Base-by-base conservation (phyloP, 495 filamentous ascomycete genomes). In the Aspergillus nanangensis region DNA sequence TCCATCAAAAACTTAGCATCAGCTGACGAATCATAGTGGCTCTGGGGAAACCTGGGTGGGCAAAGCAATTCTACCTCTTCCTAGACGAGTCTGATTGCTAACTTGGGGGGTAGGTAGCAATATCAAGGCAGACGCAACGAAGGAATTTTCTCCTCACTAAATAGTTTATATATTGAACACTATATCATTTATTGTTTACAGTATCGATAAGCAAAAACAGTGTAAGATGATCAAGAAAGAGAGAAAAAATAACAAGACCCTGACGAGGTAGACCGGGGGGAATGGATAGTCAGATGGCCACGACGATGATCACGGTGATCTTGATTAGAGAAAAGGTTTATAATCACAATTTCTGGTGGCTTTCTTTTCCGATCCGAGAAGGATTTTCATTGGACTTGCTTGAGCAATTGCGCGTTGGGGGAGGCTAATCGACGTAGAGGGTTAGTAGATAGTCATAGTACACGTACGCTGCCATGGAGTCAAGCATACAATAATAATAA, bases 261-360 rank as follows among this genome's bases (percentile, higher is more conserved):
- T 39, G 37, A 36, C 14, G 15, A 18, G 8, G 2, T 1, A 14
- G 33, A 8, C 22, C 37, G 17, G 7, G 20, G 13, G 18, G 14
- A 21, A n/a, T n/a, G n/a, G n/a, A n/a, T n/a, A 20, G 44, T 38
- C 35, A n/a, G 24, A 37, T 46, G 44, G 25, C 36, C 41, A 43
- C 42, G n/a, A n/a, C n/a, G 49, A 36, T 51, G 44, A 52, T 52
- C 48, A 19, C 38, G 46, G 20, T 45, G 45, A 47, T 45, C 37
- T 39, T 23, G 47, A 40, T 32, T 21, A 39, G 47, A 23, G 27
- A 11, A 17, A 40, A 41, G 29, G 37, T 19, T 47, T 39, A n/a
- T n/a, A 15, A 23, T 41, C 22, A 41, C 15, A 20, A 25, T 29
- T 32, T 14, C 19, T 10, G 1, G 19, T 20, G 25, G 5, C 15